phyloP scores from a whole-genome alignment of 2,329 filamentous ascomycete genomes.

The Beauveria varroae region DNA sequence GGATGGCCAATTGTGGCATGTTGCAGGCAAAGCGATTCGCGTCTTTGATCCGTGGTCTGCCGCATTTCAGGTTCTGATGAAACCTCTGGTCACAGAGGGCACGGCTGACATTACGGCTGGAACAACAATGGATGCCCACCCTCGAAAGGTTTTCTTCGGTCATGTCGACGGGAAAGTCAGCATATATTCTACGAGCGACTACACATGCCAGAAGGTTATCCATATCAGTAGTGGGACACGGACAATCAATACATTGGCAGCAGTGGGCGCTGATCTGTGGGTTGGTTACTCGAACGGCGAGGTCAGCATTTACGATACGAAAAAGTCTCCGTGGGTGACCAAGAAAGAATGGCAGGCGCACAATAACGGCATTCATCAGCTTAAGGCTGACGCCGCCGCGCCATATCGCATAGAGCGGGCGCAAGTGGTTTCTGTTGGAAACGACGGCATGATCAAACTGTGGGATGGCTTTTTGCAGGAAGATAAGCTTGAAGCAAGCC shows the following conservation, averaged over 20 bases:
- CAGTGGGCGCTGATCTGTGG: slow-evolving; percentile 80
- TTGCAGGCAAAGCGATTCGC: slow-evolving; percentile 77
- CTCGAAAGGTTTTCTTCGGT: slow-evolving; percentile 78
- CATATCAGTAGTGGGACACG: slow-evolving; percentile 93
- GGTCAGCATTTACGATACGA: slow-evolving; percentile 86
- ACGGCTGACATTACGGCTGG: slow-evolving; percentile 85
- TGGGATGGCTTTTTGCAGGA: slow-evolving; percentile 94
- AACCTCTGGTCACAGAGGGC: slow-evolving; percentile 61
- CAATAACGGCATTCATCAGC: slow-evolving; percentile 68
- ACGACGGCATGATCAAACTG: slow-evolving; percentile 72
- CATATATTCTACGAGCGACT: slow-evolving; percentile 76
- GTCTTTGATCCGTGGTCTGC: slow-evolving; percentile 69
- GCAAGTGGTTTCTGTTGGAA: slow-evolving; percentile 80
- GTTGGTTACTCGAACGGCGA: slow-evolving; percentile 91
- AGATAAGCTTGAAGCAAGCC: slow-evolving; percentile 86
- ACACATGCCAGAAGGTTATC: slow-evolving; percentile 68
- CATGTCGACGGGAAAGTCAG: slow-evolving; percentile 92
- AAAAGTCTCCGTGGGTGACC: slow-evolving; percentile 73
- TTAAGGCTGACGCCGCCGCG: slow-evolving; percentile 72
- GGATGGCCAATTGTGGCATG: slow-evolving; percentile 81
- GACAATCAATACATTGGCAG: slow-evolving; percentile 84
- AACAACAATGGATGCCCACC: slow-evolving; percentile 63
- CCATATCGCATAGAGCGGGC: slow-evolving; percentile 78
- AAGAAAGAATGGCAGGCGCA: slow-evolving; percentile 96
- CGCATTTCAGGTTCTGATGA: slow-evolving; percentile 68